phyloP scores from a whole-genome alignment of 371 early-diverging fungal species.

The Syncephalastrum racemosum region DNA sequence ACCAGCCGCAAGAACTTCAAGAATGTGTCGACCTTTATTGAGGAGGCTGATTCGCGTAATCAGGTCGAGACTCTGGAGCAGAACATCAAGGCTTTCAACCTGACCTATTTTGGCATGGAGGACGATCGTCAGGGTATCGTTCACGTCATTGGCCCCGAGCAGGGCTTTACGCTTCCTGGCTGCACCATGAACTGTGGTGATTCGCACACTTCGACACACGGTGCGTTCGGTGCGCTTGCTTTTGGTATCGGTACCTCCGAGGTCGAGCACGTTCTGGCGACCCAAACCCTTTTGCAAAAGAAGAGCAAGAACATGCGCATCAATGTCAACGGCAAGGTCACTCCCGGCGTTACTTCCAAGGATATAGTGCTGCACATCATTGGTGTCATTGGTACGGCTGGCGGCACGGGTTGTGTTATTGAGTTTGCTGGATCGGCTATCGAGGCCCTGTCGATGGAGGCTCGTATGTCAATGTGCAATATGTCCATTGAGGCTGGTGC shows the following conservation, averaged over 20 bases:
- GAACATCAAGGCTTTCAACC: constrained; percentile 61
- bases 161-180: constrained; percentile 72
- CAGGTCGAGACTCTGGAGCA: constrained; percentile 68
- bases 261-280: constrained; percentile 74
- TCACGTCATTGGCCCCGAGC: constrained; percentile 77
- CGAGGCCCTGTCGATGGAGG: constrained; percentile 56
- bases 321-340: constrained; percentile 49
- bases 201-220: constrained; percentile 74
- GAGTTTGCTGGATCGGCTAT: constrained; percentile 60
- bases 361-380: constrained; percentile 70
- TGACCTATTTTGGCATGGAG: constrained; percentile 68
- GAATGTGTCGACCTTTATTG: constrained; percentile 59
- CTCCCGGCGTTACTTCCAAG: constrained; percentile 62
- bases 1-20: constrained; percentile 54
- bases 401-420: constrained; percentile 70
- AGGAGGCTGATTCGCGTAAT: constrained; percentile 60
- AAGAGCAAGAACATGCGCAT: constrained; percentile 72
- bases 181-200: constrained; percentile 74
- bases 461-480: constrained; percentile 73
- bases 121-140: constrained; percentile 73
- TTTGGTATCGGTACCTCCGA: constrained; percentile 78
- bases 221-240: constrained; percentile 74
- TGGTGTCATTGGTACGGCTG: constrained; percentile 71
- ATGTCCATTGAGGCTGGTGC: constrained; percentile 78
- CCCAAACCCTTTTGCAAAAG: constrained; percentile 67